A percentile compares a stretch with the other conserved stretches of the same genome.
These are phyloP conservation scores for Porodaedalea pini DNA, from an alignment of 1,284 basidiomycete species.

Conservation along the genomic window DNA sequence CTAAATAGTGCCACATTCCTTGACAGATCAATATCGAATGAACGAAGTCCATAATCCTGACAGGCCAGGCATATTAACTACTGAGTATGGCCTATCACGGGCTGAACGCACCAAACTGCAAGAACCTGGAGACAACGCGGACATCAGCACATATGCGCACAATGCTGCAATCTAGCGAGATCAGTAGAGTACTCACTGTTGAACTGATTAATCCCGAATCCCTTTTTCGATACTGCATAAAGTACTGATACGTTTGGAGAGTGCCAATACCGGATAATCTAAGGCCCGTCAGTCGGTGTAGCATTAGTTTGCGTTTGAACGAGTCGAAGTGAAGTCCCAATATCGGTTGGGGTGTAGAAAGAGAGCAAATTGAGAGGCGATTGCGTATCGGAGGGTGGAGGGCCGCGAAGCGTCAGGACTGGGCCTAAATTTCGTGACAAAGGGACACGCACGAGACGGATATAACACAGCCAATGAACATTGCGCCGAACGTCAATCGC, in stretches of 20 bases:
- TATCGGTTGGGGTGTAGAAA: too few relatives aligned
- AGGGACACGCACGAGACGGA: conserved; percentile 16
- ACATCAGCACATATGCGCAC: background rate
- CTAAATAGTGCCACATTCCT: conserved; percentile 17
- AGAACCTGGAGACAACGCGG: conserved; percentile 3
- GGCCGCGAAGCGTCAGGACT: too few relatives aligned
- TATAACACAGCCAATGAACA: conserved; percentile 21
- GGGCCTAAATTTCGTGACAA: background rate
- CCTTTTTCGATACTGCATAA: conserved; percentile 13
- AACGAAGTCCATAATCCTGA: conserved; percentile 18
- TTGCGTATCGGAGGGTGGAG: too few relatives aligned
- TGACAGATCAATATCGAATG: conserved; percentile 19
- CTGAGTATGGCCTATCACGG: too few relatives aligned
- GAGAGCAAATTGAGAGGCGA: background rate
- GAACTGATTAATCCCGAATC: conserved; percentile 4
- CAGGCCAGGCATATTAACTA: too few relatives aligned
- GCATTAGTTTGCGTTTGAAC: too few relatives aligned
- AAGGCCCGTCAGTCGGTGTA: too few relatives aligned
- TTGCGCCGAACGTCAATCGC: conserved; percentile 17
- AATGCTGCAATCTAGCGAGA: background rate
- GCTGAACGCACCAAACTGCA: conserved; percentile 16
- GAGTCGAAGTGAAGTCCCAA: too few relatives aligned
- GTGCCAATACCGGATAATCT: conserved; percentile 18
- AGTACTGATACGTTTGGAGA: conserved; percentile 17
- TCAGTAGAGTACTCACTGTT: background rate